Evolutionary conservation across 2,329 filamentous ascomycete genomes (phyloP).

Genomic region (Apiospora phragmitis): DNA sequence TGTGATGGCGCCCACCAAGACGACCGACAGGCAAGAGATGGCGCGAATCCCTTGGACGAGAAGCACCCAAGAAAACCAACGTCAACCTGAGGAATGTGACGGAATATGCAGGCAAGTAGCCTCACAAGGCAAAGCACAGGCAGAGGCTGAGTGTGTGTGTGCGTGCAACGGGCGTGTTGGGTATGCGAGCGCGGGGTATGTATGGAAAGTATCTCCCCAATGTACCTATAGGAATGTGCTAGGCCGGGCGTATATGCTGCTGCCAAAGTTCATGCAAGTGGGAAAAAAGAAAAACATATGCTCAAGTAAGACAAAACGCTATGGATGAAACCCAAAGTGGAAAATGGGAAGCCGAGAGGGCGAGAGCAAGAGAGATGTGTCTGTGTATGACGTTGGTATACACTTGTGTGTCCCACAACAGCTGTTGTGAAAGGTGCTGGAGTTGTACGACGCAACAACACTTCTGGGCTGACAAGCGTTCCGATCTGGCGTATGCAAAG

Average conservation of each 20-base stretch:
- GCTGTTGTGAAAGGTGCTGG: background rate
- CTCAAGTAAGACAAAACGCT: background rate
- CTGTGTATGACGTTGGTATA: background rate
- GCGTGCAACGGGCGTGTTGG: background rate
- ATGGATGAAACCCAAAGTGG: background rate
- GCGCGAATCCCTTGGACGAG: constrained; percentile 1
- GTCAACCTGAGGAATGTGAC: constrained; percentile 8
- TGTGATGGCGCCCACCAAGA: background rate
- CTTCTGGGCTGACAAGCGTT: background rate
- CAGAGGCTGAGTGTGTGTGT: background rate
- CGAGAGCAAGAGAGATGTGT: background rate
- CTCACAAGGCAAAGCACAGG: constrained; percentile 21
- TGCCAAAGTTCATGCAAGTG: background rate
- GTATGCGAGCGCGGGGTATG: constrained; percentile 3
- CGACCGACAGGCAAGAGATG: background rate
- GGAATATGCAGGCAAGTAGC: constrained; percentile 15
- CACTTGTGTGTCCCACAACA: background rate
- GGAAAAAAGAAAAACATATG: background rate
- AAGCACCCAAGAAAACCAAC: background rate
- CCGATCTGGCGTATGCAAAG: background rate
- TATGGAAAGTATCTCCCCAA: background rate
- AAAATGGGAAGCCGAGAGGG: background rate
- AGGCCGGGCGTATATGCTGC: background rate
- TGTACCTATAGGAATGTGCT: background rate
- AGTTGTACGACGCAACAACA: background rate